Conservation (phyloP, 2,329 filamentous ascomycete genomes). For the Cordyceps militaris region DNA sequence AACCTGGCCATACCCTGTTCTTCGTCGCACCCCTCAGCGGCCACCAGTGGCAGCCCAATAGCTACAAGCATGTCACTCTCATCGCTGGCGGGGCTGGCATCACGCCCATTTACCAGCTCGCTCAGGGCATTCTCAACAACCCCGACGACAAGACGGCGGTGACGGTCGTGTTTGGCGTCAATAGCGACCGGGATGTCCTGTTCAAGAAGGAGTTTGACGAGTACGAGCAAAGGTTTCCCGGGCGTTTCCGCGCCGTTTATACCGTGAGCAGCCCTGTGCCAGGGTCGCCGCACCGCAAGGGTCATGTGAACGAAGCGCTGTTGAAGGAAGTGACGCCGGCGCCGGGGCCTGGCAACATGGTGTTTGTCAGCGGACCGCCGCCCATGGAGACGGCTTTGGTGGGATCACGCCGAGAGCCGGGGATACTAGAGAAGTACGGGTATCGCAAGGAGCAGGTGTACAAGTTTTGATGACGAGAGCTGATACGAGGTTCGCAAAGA, state of each 20-base stretch:
- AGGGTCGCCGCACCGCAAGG: not conserved
- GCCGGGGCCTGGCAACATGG: not conserved
- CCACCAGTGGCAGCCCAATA: slow-evolving; percentile 34
- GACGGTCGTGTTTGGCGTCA: slow-evolving; percentile 57
- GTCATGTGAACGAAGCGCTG: not conserved
- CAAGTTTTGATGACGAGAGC: slow-evolving; percentile 51
- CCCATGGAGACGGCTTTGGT: not conserved
- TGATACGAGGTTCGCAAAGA: too few relatives aligned
- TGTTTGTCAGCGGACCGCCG: not conserved
- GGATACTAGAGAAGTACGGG: slow-evolving; percentile 44
- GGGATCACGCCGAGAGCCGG: not conserved
- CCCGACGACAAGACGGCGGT: slow-evolving; percentile 55
- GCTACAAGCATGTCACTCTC: slow-evolving; percentile 47
- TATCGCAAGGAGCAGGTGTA: slow-evolving; percentile 51
- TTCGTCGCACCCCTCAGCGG: not conserved
- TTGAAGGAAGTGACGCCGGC: not conserved
- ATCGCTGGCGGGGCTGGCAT: slow-evolving; percentile 68
- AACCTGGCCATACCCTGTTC: not conserved
- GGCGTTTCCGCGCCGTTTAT: not conserved
- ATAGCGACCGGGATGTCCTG: not conserved
- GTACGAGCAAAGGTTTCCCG: slow-evolving; percentile 15
- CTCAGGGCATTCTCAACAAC: slow-evolving; percentile 54
- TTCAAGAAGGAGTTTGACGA: not conserved
- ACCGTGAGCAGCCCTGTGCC: not conserved
- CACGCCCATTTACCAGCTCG: slow-evolving; percentile 61